Evolutionary conservation across 1,139 yeast species (phyloP), one percentile per base, ranked within the genome.

Genomic region (Sugiyamaella neomexicana): DNA sequence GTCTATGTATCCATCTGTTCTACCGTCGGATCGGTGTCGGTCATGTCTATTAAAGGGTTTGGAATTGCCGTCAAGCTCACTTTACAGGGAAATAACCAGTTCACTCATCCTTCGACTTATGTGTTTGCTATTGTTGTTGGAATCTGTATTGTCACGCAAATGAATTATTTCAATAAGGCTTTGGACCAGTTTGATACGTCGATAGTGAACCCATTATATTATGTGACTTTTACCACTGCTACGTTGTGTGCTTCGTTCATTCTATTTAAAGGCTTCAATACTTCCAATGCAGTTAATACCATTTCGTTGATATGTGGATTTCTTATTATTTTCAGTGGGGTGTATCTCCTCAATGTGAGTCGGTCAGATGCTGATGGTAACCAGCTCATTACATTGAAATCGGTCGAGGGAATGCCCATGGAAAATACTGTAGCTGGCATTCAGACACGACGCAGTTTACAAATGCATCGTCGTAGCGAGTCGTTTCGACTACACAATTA

Each of bases 101-200:
- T 89, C 71, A 80, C 89, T 2, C 95, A 89, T 65, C 76, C 86
- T 2, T 85, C 95, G 34, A 89, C 97, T 0, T 89, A 89, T 67
- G 77, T 90, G 57, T 89, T 89, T 75, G 81, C 89, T 46, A 64
- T 80, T 43, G 91, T 89, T 38, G 97, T 89, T 53, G 88, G 78
- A 9, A 79, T 86, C 43, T 89, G 97, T 72, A 89, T 90, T 61
- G 67, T 88, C 63, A 88, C 96, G 2, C 97, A 89, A 71, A 89
- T 89, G 97, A 89, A 89, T 73, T 89, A 87, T 69, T 89, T 89
- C 77, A 89, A 89, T 77, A 89, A 89, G 74, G 97, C 97, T 0
- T 78, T 89, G 66, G 97, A 91, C 65, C 96, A 88, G 70, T 89
- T 89, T 66, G 97, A 89, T 68, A 89, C 97, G 2, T 88, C 96